phyloP scores from a whole-genome alignment of 495 filamentous ascomycete genomes.

The Parmelia sp. region DNA sequence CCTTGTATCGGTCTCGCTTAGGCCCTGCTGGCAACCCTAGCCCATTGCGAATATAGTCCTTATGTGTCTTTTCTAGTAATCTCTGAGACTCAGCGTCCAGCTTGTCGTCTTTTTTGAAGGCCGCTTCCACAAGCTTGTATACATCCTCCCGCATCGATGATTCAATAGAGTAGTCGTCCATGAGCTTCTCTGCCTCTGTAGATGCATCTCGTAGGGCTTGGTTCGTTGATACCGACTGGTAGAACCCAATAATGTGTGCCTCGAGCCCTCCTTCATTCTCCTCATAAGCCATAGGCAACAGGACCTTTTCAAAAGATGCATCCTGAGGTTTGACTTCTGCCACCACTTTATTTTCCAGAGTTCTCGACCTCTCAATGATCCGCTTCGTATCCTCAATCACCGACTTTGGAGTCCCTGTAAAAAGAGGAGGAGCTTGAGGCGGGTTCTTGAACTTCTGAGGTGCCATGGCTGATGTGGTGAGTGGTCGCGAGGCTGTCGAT shows the following conservation, averaged over 20 bases:
- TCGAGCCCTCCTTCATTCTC: slow-evolving; percentile 58
- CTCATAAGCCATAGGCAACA: slow-evolving; percentile 59
- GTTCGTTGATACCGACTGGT: slow-evolving; percentile 70
- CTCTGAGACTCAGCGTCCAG: slow-evolving; percentile 58
- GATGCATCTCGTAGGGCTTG: slow-evolving; percentile 64
- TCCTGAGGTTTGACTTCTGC: slow-evolving; percentile 55
- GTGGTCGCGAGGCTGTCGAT: slow-evolving; percentile 35
- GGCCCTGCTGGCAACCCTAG: slow-evolving; percentile 55
- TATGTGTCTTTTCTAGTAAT: slow-evolving; percentile 63
- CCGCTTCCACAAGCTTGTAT: slow-evolving; percentile 57
- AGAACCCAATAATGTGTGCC: slow-evolving; percentile 62
- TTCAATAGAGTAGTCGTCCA: slow-evolving; percentile 63
- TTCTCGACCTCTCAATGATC: slow-evolving; percentile 61
- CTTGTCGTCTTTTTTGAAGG: slow-evolving; percentile 49
- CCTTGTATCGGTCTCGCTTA: slow-evolving; percentile 60
- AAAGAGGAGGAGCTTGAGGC: slow-evolving; percentile 77
- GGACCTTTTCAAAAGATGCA: slow-evolving; percentile 59
- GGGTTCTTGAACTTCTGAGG: slow-evolving; percentile 57
- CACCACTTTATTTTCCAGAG: slow-evolving; percentile 68
- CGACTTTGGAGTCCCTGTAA: slow-evolving; percentile 72
- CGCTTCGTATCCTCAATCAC: slow-evolving; percentile 70
- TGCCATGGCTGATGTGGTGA: slow-evolving; percentile 63
- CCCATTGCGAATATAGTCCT: slow-evolving; percentile 58
- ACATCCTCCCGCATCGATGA: slow-evolving; percentile 63
- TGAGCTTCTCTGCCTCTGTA: slow-evolving; percentile 59